Evolutionary conservation across 257 asterid genomes (phyloP), one percentile per base, ranked within the genome.

Genomic region (Nicotiana paniculata): DNA sequence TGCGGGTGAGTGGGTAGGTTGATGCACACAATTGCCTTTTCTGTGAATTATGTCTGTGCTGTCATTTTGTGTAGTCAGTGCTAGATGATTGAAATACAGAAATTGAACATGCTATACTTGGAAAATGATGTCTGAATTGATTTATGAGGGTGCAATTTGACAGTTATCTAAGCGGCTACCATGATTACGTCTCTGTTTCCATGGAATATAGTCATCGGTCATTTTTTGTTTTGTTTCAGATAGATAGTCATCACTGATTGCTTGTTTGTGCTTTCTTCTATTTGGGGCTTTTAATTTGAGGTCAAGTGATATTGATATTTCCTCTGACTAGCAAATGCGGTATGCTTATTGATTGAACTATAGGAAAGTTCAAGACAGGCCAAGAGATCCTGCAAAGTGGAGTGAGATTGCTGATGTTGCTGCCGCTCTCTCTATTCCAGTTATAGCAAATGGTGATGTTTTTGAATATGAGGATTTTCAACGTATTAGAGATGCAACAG

Each of bases 351-450:
- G 12, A 85, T 53, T 74, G 82, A 84, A 85, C 76, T 67, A 11
- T 51, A 95, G 99, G 92, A 91, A 87, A 89, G 97, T 95, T 57
- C 91, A 95, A 30, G 99, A 95, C 79, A 93, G 99, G 89, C 99
- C 99, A 77, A 92, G 97, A 88, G 99, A 95, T 90, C 98, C 97
- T 58, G 98, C 99, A 32, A 92, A 93, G 88, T 95, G 98, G 99
- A 69, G 81, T 86, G 98, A 92, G 83, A 93, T 95, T 82, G 97
- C 97, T 58, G 97, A 93, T 80, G 97, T 95, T 69, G 98, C 91
- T 28, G 90, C 96, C 67, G 94, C 98, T 77, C 89, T 95, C 80
- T 90, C 97, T 66, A 91, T 95, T 72, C 98, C 99, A 7, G 99
- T 95, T 81, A 95, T 93, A 77, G 98, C 98, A 76, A 95, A 95